Conservation (phyloP, 176 grass and related monocot genomes). For the Eragrostis curvula region DNA sequence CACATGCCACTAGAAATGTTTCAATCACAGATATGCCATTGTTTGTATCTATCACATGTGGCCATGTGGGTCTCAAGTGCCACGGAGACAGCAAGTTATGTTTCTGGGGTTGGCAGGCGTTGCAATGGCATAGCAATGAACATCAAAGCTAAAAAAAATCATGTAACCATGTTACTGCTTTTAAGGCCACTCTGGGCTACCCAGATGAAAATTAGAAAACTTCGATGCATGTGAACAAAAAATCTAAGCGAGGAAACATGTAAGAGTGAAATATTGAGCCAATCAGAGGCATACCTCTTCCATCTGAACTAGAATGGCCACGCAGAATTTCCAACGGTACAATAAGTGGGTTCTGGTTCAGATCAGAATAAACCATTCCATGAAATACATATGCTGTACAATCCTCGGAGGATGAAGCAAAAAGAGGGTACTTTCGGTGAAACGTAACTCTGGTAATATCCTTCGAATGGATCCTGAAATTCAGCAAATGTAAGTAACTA, state of each 20-base stretch:
- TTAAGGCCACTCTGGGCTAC: not conserved
- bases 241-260: not conserved
- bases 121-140: not conserved
- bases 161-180: not conserved
- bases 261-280: conserved; percentile 12
- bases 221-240: not conserved
- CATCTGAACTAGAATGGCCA: conserved; percentile 73
- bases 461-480: conserved; percentile 81
- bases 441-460: conserved; percentile 90
- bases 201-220: not conserved
- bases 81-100: no score
- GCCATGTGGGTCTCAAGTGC: not conserved
- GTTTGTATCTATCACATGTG: not conserved
- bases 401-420: conserved; percentile 85
- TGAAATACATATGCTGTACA: conserved; percentile 92
- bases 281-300: conserved; percentile 65
- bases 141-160: not conserved
- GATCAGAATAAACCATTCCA: conserved; percentile 93
- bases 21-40: not conserved
- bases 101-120: not conserved
- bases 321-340: conserved; percentile 93
- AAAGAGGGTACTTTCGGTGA: conserved; percentile 84
- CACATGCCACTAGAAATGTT: not conserved
- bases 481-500: conserved; percentile 9
- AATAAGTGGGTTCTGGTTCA: conserved; percentile 96